Percentiles rank a stretch among this genome's conserved stretches.
Conservation (phyloP, 306 rosid species). For the Begonia masoniana region DNA sequence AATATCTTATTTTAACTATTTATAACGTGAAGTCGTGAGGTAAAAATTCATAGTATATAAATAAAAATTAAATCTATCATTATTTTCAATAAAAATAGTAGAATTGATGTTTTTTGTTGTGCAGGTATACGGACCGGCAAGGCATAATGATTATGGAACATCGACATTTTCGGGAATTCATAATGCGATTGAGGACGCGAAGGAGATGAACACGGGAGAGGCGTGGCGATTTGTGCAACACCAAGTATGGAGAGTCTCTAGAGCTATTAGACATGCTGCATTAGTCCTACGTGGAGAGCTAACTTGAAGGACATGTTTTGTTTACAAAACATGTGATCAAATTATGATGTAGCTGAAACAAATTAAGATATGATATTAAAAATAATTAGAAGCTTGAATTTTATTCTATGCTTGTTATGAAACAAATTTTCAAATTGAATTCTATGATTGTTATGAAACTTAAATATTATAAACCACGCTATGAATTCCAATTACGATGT, state of each 20-base stretch:
- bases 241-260: constrained; percentile 58
- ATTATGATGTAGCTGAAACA: no score
- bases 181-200: constrained; percentile 34
- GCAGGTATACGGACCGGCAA: constrained; percentile 56
- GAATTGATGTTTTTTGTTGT: constrained; percentile 3
- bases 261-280: constrained; percentile 45
- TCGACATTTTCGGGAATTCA: constrained; percentile 49
- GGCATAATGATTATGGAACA: constrained; percentile 45
- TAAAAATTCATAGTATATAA: no score
- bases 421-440: no score
- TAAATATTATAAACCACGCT: no score
- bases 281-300: constrained; percentile 36
- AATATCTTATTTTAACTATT: no score
- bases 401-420: no score
- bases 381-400: no score
- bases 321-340: not conserved
- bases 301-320: constrained; percentile 17
- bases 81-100: not conserved
- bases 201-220: constrained; percentile 22
- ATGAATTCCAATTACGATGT: no score
- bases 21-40: no score
- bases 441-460: no score
- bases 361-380: no score
- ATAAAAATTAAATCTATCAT: no score
- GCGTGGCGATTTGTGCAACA: constrained; percentile 52